phyloP scores from a whole-genome alignment of 495 filamentous ascomycete genomes.

The Hypoxylon crocopeplum region DNA sequence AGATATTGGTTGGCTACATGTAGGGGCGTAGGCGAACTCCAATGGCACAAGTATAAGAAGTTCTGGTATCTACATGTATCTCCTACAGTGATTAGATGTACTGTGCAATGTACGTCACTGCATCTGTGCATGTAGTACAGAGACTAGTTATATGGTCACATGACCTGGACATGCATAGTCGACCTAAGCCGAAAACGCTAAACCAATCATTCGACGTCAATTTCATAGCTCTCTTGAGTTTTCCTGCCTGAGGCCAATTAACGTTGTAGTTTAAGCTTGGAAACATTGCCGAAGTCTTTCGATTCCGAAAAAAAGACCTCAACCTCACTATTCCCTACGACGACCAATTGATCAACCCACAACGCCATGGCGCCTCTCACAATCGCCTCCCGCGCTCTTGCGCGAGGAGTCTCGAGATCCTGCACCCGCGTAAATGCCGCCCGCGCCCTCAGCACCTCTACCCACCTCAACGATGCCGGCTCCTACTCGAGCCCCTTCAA shows the following conservation, averaged over 20 bases:
- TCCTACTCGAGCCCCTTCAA: constrained; percentile 65
- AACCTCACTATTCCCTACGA: constrained; percentile 42
- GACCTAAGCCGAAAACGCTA: constrained; percentile 12
- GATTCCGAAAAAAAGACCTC: constrained; percentile 57
- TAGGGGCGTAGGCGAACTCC: no score
- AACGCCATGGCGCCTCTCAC: constrained; percentile 56
- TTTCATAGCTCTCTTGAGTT: constrained; percentile 38
- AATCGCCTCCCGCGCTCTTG: constrained; percentile 53
- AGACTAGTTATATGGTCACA: no score
- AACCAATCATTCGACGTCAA: constrained; percentile 34
- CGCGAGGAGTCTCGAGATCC: constrained; percentile 48
- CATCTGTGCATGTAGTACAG: no score
- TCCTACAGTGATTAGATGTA: not conserved
- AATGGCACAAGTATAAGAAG: not conserved
- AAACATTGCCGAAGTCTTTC: constrained; percentile 39
- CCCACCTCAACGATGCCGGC: constrained; percentile 45
- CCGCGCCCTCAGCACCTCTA: constrained; percentile 56
- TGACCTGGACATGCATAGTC: constrained; percentile 6
- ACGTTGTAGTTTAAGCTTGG: constrained; percentile 23
- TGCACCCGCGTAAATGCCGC: constrained; percentile 41
- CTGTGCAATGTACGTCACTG: not conserved
- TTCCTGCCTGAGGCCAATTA: constrained; percentile 32
- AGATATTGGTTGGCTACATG: no score
- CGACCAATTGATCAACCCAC: constrained; percentile 46
- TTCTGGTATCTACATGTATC: not conserved